Conservation (phyloP, 148 eudicot genomes). For the Persicaria maculosa region DNA sequence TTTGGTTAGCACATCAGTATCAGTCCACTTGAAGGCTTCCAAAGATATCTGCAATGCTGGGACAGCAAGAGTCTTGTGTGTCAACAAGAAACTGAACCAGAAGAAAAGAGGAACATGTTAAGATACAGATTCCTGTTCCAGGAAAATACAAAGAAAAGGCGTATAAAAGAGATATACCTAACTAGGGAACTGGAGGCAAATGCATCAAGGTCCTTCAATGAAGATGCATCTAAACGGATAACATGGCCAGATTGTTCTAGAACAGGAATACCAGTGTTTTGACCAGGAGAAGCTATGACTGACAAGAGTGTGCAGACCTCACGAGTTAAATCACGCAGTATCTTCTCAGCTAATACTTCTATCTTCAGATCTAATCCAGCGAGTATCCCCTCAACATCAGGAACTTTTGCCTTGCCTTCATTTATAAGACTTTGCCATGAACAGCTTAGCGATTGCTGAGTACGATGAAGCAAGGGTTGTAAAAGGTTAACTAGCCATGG, state of each 20-base stretch:
- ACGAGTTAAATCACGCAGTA: slow-evolving; percentile 88
- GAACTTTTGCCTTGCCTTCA: slow-evolving; percentile 86
- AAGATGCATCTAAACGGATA: slow-evolving; percentile 52
- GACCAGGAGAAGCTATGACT: slow-evolving; percentile 60
- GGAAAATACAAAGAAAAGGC: background rate
- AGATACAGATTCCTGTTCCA: background rate
- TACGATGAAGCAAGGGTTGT: slow-evolving; percentile 59
- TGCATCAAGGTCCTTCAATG: slow-evolving; percentile 53
- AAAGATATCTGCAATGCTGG: slow-evolving; percentile 72
- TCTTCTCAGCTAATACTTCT: slow-evolving; percentile 97
- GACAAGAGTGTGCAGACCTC: slow-evolving; percentile 74
- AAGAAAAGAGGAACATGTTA: background rate
- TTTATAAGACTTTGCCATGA: slow-evolving; percentile 86
- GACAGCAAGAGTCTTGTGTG: slow-evolving; percentile 57
- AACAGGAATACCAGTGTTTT: slow-evolving; percentile 66
- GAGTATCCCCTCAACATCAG: slow-evolving; percentile 58
- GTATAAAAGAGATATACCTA: slow-evolving; percentile 44
- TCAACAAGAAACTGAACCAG: slow-evolving; percentile 60
- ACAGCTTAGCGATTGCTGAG: slow-evolving; percentile 56
- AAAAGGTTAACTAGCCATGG: slow-evolving; percentile 72
- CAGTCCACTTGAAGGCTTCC: slow-evolving; percentile 85
- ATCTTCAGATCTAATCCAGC: slow-evolving; percentile 77
- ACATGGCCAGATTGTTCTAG: slow-evolving; percentile 76
- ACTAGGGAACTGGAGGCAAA: slow-evolving; percentile 62
- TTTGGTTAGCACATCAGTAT: slow-evolving; percentile 72